Evolutionary conservation across 2,329 filamentous ascomycete genomes (phyloP).

Genomic region (Pseudogymnoascus sp.): DNA sequence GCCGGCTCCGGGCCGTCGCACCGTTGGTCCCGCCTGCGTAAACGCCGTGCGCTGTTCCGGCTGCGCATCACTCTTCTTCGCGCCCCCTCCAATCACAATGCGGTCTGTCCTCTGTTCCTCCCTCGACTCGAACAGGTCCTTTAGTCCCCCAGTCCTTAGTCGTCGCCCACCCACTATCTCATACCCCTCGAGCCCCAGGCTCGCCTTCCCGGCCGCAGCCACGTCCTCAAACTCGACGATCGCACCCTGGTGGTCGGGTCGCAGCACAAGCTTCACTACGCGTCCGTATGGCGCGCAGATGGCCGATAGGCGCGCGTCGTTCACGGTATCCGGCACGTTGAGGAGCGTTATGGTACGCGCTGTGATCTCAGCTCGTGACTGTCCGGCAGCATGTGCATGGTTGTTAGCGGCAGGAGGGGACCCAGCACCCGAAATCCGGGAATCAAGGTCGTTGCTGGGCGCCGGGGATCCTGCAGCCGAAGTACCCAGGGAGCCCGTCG

Average conservation of each 20-base stretch:
- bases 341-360: constrained; percentile 73
- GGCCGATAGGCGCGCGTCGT: constrained; percentile 70
- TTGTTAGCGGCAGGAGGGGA: constrained; percentile 22
- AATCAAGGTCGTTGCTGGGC: constrained; percentile 24
- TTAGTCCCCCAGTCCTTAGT: constrained; percentile 46
- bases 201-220: constrained; percentile 61
- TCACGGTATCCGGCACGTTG: constrained; percentile 85
- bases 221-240: constrained; percentile 71
- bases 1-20: constrained; percentile 28
- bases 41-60: constrained; percentile 25
- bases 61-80: constrained; percentile 31
- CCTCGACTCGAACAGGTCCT: constrained; percentile 47
- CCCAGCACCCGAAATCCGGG: constrained; percentile 26
- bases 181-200: constrained; percentile 48
- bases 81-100: constrained; percentile 28
- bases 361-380: constrained; percentile 42
- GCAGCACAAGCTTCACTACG: constrained; percentile 68
- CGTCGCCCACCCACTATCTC: constrained; percentile 44
- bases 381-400: constrained; percentile 24
- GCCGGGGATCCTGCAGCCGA: constrained; percentile 29
- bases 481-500: constrained; percentile 28
- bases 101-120: constrained; percentile 37
- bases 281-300: constrained; percentile 63
- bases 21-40: constrained; percentile 22
- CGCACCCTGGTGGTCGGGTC: constrained; percentile 76